These are phyloP conservation scores for Neonectria magnoliae DNA, from an alignment of 2,329 filamentous ascomycete species.

Conservation along the genomic window DNA sequence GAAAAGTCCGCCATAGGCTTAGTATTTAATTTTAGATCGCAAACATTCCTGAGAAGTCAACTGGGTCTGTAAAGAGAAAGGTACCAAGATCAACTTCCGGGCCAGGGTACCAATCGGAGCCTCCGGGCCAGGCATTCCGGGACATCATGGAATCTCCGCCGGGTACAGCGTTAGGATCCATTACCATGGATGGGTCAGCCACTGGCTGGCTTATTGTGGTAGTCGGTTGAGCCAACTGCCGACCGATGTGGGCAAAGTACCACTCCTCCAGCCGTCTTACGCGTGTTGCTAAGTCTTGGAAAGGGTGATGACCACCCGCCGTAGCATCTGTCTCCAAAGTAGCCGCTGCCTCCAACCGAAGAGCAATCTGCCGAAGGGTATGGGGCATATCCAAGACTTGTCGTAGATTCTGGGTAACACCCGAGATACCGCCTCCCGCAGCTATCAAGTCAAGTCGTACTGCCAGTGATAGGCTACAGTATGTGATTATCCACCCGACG, in stretches of 20 bases:
- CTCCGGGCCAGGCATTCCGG: slow-evolving; percentile 15
- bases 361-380: slow-evolving; percentile 40
- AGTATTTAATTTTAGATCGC: not conserved
- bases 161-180: not conserved
- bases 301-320: slow-evolving; percentile 28
- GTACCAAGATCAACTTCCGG: slow-evolving; percentile 22
- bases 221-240: not conserved
- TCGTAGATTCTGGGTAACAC: slow-evolving; percentile 37
- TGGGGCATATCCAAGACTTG: slow-evolving; percentile 42
- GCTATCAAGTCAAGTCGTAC: slow-evolving; percentile 44
- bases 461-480: slow-evolving; percentile 44
- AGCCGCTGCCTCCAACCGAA: slow-evolving; percentile 38
- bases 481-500: slow-evolving; percentile 45
- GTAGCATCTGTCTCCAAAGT: not conserved
- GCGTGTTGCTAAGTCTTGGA: slow-evolving; percentile 34
- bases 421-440: slow-evolving; percentile 26
- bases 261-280: slow-evolving; percentile 31
- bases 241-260: slow-evolving; percentile 22
- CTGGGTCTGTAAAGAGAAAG: slow-evolving; percentile 33
- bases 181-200: not conserved
- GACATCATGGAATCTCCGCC: not conserved
- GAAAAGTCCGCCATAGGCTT: not conserved
- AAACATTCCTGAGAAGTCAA: slow-evolving; percentile 20
- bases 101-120: slow-evolving; percentile 14
- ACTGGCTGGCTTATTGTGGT: not conserved